A percentile compares a stretch with the other conserved stretches of the same genome.
Conservation (phyloP, 257 asterid species). For the Fraxinus pennsylvanica region DNA sequence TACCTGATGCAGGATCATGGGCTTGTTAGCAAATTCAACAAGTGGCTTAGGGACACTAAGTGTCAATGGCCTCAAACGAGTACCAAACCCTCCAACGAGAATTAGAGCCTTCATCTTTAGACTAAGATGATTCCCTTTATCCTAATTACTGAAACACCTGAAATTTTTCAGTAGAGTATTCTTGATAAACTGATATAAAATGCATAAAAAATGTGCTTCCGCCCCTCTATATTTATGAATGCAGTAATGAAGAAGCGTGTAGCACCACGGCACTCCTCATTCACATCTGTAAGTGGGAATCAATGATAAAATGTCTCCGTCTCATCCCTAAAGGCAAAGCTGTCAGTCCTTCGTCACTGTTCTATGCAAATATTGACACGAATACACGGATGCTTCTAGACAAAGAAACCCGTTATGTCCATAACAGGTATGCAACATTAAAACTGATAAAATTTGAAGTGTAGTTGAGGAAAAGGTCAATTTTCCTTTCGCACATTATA, state of each 20-base stretch:
- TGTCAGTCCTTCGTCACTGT: neutral
- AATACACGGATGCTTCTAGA: neutral
- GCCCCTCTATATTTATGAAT: slow-evolving; percentile 32
- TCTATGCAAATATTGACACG: neutral
- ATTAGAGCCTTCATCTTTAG: slow-evolving; percentile 84
- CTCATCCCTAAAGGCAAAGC: neutral
- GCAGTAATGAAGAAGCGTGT: slow-evolving; percentile 34
- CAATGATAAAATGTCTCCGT: slow-evolving; percentile 16
- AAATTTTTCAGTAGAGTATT: slow-evolving; percentile 7
- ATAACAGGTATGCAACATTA: neutral
- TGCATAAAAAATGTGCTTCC: slow-evolving; percentile 17
- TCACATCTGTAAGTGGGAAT: slow-evolving; percentile 29
- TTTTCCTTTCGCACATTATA: slow-evolving; percentile 8
- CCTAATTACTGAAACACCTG: slow-evolving; percentile 22
- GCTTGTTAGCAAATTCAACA: slow-evolving; percentile 94
- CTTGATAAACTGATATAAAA: neutral
- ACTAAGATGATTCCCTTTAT: slow-evolving; percentile 25
- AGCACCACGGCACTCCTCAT: slow-evolving; percentile 24
- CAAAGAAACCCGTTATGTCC: neutral
- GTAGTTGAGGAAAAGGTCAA: neutral
- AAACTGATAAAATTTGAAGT: neutral
- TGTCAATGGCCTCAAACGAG: slow-evolving; percentile 92
- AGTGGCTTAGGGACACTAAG: slow-evolving; percentile 90
- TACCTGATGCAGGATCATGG: slow-evolving; percentile 99
- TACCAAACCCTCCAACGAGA: slow-evolving; percentile 96